These are phyloP conservation scores for Trichoderma asperelloides DNA, from an alignment of 495 filamentous ascomycete genomes.

Conservation along the genomic window DNA sequence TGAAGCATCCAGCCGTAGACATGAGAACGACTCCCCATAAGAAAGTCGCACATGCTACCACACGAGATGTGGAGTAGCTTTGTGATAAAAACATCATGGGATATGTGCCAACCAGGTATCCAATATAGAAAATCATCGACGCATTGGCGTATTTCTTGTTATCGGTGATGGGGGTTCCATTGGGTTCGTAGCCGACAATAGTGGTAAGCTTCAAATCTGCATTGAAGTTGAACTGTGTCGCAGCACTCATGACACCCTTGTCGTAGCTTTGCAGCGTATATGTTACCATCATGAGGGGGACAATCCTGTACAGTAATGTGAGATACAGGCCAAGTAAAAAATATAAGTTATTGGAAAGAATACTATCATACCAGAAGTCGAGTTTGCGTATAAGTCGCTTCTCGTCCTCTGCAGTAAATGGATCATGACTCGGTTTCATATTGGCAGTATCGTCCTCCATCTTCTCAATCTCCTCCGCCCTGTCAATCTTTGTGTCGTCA, in stretches of 20 bases:
- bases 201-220: slow-evolving; percentile 23
- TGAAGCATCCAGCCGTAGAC: slow-evolving; percentile 28
- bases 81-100: slow-evolving; percentile 36
- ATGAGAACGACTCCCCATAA: slow-evolving; percentile 18
- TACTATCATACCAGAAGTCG: slow-evolving; percentile 18
- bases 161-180: not conserved
- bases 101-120: slow-evolving; percentile 39
- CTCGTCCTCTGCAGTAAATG: slow-evolving; percentile 20
- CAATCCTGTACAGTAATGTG: slow-evolving; percentile 23
- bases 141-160: slow-evolving; percentile 17
- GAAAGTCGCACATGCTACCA: slow-evolving; percentile 28
- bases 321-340: not conserved
- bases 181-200: slow-evolving; percentile 24
- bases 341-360: not conserved
- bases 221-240: slow-evolving; percentile 30
- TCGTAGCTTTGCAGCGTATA: slow-evolving; percentile 35
- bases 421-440: not conserved
- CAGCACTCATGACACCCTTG: slow-evolving; percentile 32
- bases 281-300: slow-evolving; percentile 43
- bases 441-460: not conserved
- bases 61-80: slow-evolving; percentile 35
- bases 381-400: slow-evolving; percentile 30
- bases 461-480: not conserved
- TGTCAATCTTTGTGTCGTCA: not conserved
- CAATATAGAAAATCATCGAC: slow-evolving; percentile 40